Conservation (phyloP, 1,284 basidiomycete species). For the Apiotrichum gamsii region DNA sequence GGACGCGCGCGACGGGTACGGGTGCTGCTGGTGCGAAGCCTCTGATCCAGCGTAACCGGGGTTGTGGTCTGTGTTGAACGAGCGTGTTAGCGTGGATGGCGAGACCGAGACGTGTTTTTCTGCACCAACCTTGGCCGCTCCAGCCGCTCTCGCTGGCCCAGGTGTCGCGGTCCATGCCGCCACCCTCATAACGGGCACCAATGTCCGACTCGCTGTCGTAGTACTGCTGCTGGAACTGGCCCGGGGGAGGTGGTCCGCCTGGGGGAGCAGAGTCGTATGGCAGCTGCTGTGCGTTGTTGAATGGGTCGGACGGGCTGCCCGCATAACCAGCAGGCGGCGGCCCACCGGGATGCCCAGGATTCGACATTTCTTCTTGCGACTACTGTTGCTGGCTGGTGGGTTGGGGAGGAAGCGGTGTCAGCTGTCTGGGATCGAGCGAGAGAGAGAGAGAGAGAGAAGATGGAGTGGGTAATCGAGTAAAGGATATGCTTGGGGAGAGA, state of each 20-base stretch:
- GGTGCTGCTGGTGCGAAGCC: constrained; percentile 39
- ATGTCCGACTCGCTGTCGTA: constrained; percentile 71
- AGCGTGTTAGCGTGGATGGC: neutral
- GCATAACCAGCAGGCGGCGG: constrained; percentile 14
- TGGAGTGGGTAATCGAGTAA: no score
- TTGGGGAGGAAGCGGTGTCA: neutral
- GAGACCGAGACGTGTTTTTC: constrained; percentile 43
- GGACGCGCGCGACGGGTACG: constrained; percentile 39
- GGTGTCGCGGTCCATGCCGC: constrained; percentile 44
- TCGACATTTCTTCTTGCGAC: constrained; percentile 5
- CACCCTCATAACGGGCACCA: constrained; percentile 52
- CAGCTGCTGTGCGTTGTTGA: constrained; percentile 29
- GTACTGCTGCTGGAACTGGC: constrained; percentile 49
- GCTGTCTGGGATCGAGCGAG: no score
- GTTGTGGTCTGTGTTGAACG: neutral
- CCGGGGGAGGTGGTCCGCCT: constrained; percentile 5
- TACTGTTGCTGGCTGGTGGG: neutral
- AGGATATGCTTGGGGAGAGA: neutral
- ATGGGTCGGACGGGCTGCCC: constrained; percentile 25
- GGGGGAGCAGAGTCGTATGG: constrained; percentile 27
- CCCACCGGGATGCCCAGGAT: constrained; percentile 11
- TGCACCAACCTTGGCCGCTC: constrained; percentile 44
- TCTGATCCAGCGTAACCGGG: constrained; percentile 24
- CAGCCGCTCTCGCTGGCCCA: constrained; percentile 46
- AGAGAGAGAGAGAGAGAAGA: no score